These are phyloP conservation scores for Trifolium dubium DNA, from an alignment of 306 rosid species.

Conservation along the genomic window DNA sequence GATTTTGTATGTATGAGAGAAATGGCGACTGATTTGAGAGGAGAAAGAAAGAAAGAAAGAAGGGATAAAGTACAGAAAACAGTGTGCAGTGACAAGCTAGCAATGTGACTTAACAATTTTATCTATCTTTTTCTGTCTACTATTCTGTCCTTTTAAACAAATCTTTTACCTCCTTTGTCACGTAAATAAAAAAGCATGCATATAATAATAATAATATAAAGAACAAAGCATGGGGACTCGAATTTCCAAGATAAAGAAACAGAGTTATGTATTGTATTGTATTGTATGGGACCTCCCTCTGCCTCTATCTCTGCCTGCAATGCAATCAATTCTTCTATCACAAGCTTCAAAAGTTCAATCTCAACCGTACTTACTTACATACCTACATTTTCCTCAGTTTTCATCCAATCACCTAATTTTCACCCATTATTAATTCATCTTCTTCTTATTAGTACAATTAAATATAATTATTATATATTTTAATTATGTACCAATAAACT, in stretches of 20 bases:
- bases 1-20: conserved; percentile 34
- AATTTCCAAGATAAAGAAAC: conserved; percentile 36
- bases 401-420: neutral
- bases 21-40: conserved; percentile 65
- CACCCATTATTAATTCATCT: neutral
- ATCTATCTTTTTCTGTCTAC: conserved; percentile 37
- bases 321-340: conserved; percentile 30
- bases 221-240: conserved; percentile 45
- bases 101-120: conserved; percentile 70
- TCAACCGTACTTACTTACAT: neutral
- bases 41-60: conserved; percentile 43
- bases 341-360: conserved; percentile 19
- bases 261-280: no score
- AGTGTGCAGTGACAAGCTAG: conserved; percentile 51
- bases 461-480: no score
- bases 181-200: conserved; percentile 59
- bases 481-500: no score
- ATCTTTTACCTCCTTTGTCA: conserved; percentile 79
- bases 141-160: conserved; percentile 43
- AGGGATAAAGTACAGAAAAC: conserved; percentile 47
- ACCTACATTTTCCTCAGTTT: neutral
- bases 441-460: neutral
- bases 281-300: conserved; percentile 39
- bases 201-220: conserved; percentile 6
- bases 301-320: conserved; percentile 8